phyloP scores from a whole-genome alignment of 2,329 filamentous ascomycete species.

The Diaporthe citri region DNA sequence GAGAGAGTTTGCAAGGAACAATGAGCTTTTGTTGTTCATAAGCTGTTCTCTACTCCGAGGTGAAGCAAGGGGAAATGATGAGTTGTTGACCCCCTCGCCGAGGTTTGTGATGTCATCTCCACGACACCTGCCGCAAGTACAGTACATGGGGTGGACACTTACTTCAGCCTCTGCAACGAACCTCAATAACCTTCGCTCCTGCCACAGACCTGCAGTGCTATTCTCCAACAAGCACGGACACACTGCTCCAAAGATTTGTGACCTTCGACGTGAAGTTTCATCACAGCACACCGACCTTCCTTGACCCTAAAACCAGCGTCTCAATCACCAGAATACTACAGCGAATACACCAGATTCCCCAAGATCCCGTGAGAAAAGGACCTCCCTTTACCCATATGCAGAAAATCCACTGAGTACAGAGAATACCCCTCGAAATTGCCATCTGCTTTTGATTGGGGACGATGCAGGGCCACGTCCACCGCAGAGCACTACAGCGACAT shows the following conservation, averaged over 20 bases:
- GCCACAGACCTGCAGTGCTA: background rate
- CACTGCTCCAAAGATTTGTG: background rate
- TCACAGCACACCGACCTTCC: background rate
- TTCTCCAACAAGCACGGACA: background rate
- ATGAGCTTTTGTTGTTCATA: background rate
- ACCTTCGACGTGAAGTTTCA: background rate
- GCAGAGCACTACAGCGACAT: background rate
- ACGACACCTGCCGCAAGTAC: slow-evolving; percentile 13
- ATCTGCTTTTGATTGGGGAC: background rate
- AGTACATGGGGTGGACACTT: background rate
- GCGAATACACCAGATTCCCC: background rate
- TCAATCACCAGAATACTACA: background rate
- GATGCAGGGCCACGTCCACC: background rate
- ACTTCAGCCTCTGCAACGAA: slow-evolving; percentile 1
- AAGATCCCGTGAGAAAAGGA: background rate
- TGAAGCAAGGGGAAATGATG: background rate
- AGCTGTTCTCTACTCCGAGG: background rate
- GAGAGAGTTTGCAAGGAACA: background rate
- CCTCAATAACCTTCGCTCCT: background rate
- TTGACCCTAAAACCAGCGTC: background rate
- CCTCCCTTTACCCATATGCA: too few species aligned
- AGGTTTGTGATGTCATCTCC: slow-evolving; percentile 36
- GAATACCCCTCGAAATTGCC: background rate
- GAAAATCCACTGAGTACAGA: too few species aligned
- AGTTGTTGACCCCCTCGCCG: slow-evolving; percentile 31